phyloP scores from a whole-genome alignment of 495 filamentous ascomycete species.

The Trypethelium eluteriae region DNA sequence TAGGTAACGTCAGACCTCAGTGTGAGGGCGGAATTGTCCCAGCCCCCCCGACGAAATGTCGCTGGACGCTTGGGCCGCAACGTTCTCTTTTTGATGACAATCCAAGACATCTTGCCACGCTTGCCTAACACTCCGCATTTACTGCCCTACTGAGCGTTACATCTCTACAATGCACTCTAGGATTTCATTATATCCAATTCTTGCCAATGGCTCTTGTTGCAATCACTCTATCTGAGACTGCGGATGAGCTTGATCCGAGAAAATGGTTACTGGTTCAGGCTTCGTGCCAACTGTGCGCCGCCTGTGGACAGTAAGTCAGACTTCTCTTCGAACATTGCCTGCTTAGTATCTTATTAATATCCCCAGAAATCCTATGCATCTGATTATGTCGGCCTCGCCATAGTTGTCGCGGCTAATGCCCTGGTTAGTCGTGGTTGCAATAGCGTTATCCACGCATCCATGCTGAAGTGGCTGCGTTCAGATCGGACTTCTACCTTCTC shows the following conservation, averaged over 20 bases:
- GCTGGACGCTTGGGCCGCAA: too few species aligned
- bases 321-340: background rate
- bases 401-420: conserved; percentile 60
- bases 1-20: too few species aligned
- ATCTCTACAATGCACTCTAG: background rate
- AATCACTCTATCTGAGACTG: background rate
- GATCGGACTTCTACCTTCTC: conserved; percentile 65
- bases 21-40: too few species aligned
- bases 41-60: too few species aligned
- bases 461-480: conserved; percentile 28
- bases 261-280: background rate
- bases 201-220: background rate
- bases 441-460: background rate
- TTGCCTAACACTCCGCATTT: too few species aligned
- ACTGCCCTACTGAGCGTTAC: too few species aligned
- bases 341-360: background rate
- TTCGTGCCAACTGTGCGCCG: background rate
- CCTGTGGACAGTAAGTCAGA: background rate
- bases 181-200: background rate
- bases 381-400: conserved; percentile 73
- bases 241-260: background rate
- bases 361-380: conserved; percentile 67
- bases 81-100: too few species aligned
- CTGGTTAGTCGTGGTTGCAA: conserved; percentile 42
- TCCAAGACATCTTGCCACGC: too few species aligned